Evolutionary conservation across 225 moss, liverwort and hornwort genomes (phyloP).

Genomic region (Straminergon stramineum): DNA sequence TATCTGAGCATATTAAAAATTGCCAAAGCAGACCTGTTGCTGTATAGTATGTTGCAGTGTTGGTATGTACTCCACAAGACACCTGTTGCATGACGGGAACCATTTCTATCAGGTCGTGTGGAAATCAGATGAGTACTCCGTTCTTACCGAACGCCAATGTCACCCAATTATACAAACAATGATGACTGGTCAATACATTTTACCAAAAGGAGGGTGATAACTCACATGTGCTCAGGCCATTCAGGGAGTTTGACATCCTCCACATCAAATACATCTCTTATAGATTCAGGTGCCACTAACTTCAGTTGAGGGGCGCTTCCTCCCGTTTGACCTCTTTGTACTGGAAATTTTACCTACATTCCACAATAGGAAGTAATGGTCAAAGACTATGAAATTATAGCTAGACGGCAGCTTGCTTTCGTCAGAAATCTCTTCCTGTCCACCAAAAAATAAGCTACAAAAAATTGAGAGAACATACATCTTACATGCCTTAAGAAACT

Average conservation of each 20-base stretch:
- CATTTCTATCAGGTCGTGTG: not conserved
- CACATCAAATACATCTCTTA: conserved; percentile 80
- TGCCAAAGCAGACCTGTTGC: conserved; percentile 52
- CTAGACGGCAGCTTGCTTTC: not conserved
- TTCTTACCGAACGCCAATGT: not conserved
- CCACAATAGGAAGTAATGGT: not conserved
- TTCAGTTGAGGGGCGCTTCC: conserved; percentile 62
- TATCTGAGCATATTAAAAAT: not conserved
- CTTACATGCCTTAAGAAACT: not conserved
- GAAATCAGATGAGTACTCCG: not conserved
- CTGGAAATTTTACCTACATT: conserved; percentile 60
- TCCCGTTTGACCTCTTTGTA: conserved; percentile 49
- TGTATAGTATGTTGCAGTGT: conserved; percentile 58
- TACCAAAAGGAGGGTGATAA: not conserved
- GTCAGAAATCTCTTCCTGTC: not conserved
- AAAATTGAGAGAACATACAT: not conserved
- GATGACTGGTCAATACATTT: not conserved
- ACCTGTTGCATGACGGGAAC: conserved; percentile 31
- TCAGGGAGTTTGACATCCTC: conserved; percentile 88
- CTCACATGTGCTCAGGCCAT: conserved; percentile 92
- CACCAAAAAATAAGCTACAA: not conserved
- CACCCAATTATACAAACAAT: not conserved
- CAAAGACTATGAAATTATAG: not conserved
- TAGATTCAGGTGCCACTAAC: conserved; percentile 65
- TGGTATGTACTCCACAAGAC: conserved; percentile 91